Evolutionary conservation across 352 stramenopile genomes (phyloP).

Genomic region (Achlya hypogyna): DNA sequence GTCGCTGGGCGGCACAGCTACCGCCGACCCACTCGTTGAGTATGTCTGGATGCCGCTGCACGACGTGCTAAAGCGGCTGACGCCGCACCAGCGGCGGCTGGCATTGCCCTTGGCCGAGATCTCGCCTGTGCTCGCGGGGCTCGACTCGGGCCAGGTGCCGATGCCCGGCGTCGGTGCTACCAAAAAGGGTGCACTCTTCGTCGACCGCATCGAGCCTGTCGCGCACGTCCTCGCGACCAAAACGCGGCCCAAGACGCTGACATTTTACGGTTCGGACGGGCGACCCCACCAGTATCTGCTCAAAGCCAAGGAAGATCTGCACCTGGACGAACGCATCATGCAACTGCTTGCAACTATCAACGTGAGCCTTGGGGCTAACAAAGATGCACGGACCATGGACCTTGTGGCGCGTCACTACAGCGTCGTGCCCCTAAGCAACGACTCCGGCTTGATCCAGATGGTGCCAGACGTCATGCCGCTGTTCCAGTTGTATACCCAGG

Average conservation of each 20-base stretch:
- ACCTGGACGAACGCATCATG: constrained; percentile 86
- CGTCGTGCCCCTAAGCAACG: constrained; percentile 66
- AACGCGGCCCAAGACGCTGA: constrained; percentile 79
- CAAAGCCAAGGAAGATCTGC: constrained; percentile 82
- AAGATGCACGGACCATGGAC: constrained; percentile 30
- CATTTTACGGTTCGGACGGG: constrained; percentile 69
- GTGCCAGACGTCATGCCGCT: constrained; percentile 69
- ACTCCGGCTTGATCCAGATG: constrained; percentile 82
- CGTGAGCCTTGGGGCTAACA: constrained; percentile 48
- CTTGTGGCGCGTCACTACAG: constrained; percentile 56
- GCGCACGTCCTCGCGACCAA: constrained; percentile 69
- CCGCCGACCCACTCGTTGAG: constrained; percentile 19
- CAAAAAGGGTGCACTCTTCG: constrained; percentile 22
- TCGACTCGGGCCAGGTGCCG: constrained; percentile 24
- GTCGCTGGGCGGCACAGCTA: not conserved
- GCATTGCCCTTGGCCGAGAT: constrained; percentile 58
- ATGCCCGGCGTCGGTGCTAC: constrained; percentile 64
- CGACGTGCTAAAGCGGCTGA: constrained; percentile 59
- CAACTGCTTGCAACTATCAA: constrained; percentile 77
- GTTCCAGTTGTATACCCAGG: constrained; percentile 69
- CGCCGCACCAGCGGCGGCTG: constrained; percentile 34
- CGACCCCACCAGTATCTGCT: constrained; percentile 68
- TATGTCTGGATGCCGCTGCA: constrained; percentile 60
- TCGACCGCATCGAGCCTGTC: constrained; percentile 29
- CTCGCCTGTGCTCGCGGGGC: constrained; percentile 46